Base-by-base conservation (phyloP, 306 rosid genomes). In the Fagus sylvatica region DNA sequence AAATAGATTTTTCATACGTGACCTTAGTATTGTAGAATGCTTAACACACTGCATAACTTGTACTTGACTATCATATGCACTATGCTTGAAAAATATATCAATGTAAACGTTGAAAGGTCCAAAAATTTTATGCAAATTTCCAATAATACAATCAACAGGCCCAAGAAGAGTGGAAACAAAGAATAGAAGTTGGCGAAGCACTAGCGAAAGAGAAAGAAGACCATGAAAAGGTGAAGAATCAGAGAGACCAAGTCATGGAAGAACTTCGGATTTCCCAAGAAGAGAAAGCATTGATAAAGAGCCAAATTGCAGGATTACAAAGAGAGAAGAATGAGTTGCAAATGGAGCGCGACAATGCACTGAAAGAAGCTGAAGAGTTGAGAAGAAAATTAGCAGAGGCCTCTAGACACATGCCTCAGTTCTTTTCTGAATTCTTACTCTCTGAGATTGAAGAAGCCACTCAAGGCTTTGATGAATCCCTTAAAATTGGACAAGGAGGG, bases 401-500 rank as follows among this genome's bases (percentile, higher is more conserved):
- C 55, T 80, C 93, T 51, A 70, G 84, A 22, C 78, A 73, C 7
- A 32, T 75, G 19, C 91, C 85, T 22, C 28, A 22, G 28, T 22
- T 22, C 28, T 22, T 22, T 22, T 22, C 28, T n/a, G 97, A 92
- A 53, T 88, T 95, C 78, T 82, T 89, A 28, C 81, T 81, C 77
- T 13, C 54, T 3, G 98, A 95, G 84, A 85, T 95, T 46, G 79
- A 82, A 76, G 89, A 93, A 86, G 96, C 98, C 15, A 93, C 97
- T 51, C 41, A 19, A 55, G 82, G 78, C 76, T 91, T 93, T 64
- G 74, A 87, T 80, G 84, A 80, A 7, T 84, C 91, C 42, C 69
- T 74, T 36, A 91, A 86, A 93, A 93, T 95, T 9, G 98, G 99
- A 78, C 94, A 91, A 84, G 99, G 98, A 32, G 98, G 99, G 74